Percentiles rank a stretch among this genome's conserved stretches.
Conservation (phyloP, 441 rosid genomes). For the Erodium moschatum region DNA sequence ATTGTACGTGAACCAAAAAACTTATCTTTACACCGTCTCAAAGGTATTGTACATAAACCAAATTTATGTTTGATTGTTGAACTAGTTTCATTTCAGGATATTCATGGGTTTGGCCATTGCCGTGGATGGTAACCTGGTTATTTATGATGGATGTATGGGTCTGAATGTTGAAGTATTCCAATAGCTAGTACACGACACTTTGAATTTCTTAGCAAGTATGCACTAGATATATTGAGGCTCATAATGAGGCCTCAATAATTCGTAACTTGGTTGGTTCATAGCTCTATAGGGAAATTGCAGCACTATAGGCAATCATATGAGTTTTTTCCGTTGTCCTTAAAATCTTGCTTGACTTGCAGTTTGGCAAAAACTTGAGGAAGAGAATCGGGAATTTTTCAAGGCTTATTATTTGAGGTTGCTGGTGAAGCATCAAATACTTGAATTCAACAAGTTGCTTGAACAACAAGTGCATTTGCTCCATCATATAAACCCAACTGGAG, state of each 20-base stretch:
- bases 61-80: neutral
- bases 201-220: neutral
- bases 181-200: neutral
- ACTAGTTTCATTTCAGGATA: neutral
- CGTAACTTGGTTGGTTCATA: neutral
- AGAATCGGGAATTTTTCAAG: conserved; percentile 77
- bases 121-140: neutral
- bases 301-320: neutral
- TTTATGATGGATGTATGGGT: neutral
- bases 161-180: neutral
- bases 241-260: neutral
- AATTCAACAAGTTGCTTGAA: conserved; percentile 89
- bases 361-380: conserved; percentile 99
- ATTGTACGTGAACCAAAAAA: no score
- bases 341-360: conserved; percentile 38
- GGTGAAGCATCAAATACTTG: conserved; percentile 85
- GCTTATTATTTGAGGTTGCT: conserved; percentile 79
- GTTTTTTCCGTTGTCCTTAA: conserved; percentile 7
- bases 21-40: neutral
- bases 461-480: conserved; percentile 73
- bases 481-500: conserved; percentile 54
- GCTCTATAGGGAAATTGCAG: neutral
- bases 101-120: neutral
- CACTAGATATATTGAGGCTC: neutral
- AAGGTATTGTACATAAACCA: neutral